Conservation (phyloP, 1,139 yeast genomes). For the Meyerozyma athensensis region DNA sequence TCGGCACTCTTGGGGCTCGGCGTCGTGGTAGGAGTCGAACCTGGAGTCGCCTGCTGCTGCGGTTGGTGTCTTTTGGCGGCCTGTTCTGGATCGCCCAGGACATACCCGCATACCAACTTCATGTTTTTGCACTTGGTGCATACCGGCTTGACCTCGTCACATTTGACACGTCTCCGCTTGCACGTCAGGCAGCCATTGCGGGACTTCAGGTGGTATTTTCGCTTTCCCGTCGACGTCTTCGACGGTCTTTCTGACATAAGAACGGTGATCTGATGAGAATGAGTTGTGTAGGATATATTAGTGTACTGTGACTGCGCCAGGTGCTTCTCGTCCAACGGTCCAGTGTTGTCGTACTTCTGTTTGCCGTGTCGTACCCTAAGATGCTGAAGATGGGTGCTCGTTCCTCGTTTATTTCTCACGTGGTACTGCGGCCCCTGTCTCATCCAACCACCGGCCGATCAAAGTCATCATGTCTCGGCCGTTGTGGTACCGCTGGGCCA, state of each 20-base stretch:
- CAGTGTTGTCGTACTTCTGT: too few species aligned
- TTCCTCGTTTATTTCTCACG: too few species aligned
- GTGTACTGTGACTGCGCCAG: too few species aligned
- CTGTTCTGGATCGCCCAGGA: not conserved
- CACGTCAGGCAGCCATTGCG: conserved; percentile 87
- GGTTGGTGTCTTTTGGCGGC: conserved; percentile 1
- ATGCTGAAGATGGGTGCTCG: too few species aligned
- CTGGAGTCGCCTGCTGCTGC: conserved; percentile 5
- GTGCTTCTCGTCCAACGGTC: too few species aligned
- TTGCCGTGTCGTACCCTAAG: too few species aligned
- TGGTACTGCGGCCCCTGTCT: not conserved
- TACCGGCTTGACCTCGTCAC: conserved; percentile 80
- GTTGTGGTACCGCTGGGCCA: conserved; percentile 55
- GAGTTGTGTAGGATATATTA: too few species aligned
- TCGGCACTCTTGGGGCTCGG: conserved; percentile 10
- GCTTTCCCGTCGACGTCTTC: conserved; percentile 37
- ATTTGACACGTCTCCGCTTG: conserved; percentile 82
- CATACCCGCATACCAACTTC: conserved; percentile 69
- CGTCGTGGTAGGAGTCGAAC: not conserved
- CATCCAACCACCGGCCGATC: not conserved
- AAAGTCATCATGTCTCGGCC: conserved; percentile 25
- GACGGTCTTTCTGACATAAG: too few species aligned
- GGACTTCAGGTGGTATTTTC: conserved; percentile 82
- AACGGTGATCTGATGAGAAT: too few species aligned
- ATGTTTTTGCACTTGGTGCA: conserved; percentile 77